Evolutionary conservation across 306 rosid species (phyloP).

Genomic region (peach (Prunus persica)): Prunus_persica_NCBIv2 NC_034011.1:22298501-22299000

Average conservation of each 20-base stretch:
- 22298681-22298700: constrained; percentile 51
- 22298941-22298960: constrained; percentile 7
- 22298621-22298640: constrained; percentile 53
- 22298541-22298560: constrained; percentile 1
- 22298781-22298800: constrained; percentile 17
- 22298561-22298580: constrained; percentile 5
- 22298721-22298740: constrained; percentile 22
- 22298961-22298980: background rate
- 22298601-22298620: constrained; percentile 38
- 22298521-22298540: constrained; percentile 31
- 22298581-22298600: constrained; percentile 31
- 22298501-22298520: background rate
- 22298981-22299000: background rate
- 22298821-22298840: constrained; percentile 44
- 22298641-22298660: constrained; percentile 32
- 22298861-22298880: background rate
- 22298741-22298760: background rate
- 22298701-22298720: constrained; percentile 13
- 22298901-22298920: background rate
- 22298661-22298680: constrained; percentile 21
- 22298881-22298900: constrained; percentile 21
- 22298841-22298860: background rate
- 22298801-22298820: constrained; percentile 61
- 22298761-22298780: constrained; percentile 15
- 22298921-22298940: background rate